Evolutionary conservation across 805 yeast genomes (phyloP).

Genomic region (Candida arabinofermentans): DNA sequence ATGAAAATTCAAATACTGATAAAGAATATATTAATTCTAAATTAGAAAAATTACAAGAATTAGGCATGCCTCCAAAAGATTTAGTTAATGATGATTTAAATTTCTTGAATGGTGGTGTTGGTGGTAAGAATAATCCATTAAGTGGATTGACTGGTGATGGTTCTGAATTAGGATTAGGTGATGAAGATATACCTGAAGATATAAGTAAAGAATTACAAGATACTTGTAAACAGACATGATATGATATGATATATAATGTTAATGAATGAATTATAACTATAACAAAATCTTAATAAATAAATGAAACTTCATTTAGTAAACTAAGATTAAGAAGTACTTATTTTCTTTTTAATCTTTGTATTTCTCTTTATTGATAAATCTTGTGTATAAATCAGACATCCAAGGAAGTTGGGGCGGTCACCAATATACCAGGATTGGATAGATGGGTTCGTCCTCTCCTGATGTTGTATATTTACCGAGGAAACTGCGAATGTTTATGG

Average conservation of each 20-base stretch:
- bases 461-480: constrained; percentile 81
- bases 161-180: constrained; percentile 39
- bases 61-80: constrained; percentile 80
- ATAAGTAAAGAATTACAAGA: constrained; percentile 51
- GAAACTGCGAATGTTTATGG: constrained; percentile 92
- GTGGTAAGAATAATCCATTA: constrained; percentile 12
- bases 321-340: background rate
- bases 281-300: background rate
- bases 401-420: constrained; percentile 90
- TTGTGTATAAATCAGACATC: constrained; percentile 65
- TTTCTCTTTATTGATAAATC: no score
- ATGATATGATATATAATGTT: background rate
- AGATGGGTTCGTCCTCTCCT: constrained; percentile 56
- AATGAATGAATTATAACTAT: background rate
- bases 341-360: no score
- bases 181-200: constrained; percentile 51
- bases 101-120: constrained; percentile 31
- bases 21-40: constrained; percentile 51
- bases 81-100: constrained; percentile 44
- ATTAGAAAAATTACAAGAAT: constrained; percentile 65
- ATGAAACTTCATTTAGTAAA: constrained; percentile 1
- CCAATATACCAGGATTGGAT: constrained; percentile 59
- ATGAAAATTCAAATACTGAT: constrained; percentile 44
- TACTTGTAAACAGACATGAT: constrained; percentile 44
- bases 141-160: background rate